These are phyloP conservation scores for Cercospora nicotianae DNA, from an alignment of 2,329 filamentous ascomycete genomes.

Conservation along the genomic window DNA sequence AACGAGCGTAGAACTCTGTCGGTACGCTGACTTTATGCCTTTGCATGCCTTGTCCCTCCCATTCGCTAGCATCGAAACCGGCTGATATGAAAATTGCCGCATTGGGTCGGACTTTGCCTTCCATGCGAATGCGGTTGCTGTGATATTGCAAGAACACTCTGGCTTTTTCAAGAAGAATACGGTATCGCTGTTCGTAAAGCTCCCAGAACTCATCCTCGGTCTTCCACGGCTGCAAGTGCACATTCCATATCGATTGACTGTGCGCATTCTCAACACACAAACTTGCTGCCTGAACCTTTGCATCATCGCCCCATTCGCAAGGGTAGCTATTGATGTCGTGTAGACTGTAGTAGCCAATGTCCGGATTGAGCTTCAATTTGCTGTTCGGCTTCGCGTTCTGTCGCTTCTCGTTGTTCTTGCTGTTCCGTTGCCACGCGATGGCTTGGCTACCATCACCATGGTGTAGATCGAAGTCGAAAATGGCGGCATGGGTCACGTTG, in stretches of 20 bases:
- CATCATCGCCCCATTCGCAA: conserved; percentile 88
- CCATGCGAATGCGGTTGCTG: conserved; percentile 61
- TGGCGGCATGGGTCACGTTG: conserved; percentile 88
- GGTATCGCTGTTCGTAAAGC: conserved; percentile 79
- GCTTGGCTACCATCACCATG: conserved; percentile 95
- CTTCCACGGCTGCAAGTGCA: conserved; percentile 87
- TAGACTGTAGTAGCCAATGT: conserved; percentile 90
- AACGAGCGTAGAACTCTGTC: conserved; percentile 90
- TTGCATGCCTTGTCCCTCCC: conserved; percentile 91
- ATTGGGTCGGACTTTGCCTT: conserved; percentile 63
- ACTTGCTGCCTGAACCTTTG: conserved; percentile 92
- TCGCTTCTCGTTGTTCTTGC: conserved; percentile 54
- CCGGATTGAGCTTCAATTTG: conserved; percentile 35
- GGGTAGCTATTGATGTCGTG: conserved; percentile 99
- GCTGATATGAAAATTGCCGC: conserved; percentile 93
- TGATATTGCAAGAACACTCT: conserved; percentile 73
- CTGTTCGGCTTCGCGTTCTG: conserved; percentile 33
- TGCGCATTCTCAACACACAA: conserved; percentile 93
- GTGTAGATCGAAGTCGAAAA: conserved; percentile 88
- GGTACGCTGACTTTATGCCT: conserved; percentile 93
- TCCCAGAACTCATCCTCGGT: conserved; percentile 82
- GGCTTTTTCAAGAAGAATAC: conserved; percentile 75
- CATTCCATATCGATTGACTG: conserved; percentile 92
- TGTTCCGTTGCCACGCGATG: conserved; percentile 89
- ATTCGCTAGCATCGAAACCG: conserved; percentile 95